Conservation (phyloP, 2,329 filamentous ascomycete species). For the Sclerotinia sclerotiorum region DNA sequence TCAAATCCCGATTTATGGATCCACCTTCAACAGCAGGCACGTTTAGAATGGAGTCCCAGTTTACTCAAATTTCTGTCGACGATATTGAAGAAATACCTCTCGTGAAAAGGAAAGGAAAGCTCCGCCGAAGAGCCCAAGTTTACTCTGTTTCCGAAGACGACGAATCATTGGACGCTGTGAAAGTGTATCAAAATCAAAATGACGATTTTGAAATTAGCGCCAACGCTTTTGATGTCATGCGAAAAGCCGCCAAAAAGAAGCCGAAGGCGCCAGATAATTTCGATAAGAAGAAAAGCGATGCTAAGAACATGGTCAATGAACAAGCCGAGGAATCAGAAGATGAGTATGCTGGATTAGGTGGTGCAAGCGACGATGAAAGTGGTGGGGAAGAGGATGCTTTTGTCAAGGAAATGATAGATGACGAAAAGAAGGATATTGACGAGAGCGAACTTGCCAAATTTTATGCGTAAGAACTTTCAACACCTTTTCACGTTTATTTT, state of each 20-base stretch:
- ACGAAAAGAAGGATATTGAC: constrained; percentile 75
- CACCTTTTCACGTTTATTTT: not conserved
- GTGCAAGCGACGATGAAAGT: constrained; percentile 82
- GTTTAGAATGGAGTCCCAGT: constrained; percentile 49
- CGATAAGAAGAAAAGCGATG: constrained; percentile 83
- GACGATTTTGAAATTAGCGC: constrained; percentile 43
- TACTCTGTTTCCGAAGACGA: constrained; percentile 46
- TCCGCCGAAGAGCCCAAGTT: constrained; percentile 48
- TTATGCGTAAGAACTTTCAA: constrained; percentile 69
- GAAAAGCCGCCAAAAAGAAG: constrained; percentile 61
- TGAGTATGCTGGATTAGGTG: constrained; percentile 92
- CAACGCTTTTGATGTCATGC: constrained; percentile 56
- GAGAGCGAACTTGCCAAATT: constrained; percentile 81
- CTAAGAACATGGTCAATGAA: constrained; percentile 84
- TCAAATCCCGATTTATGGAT: constrained; percentile 65
- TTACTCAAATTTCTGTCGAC: constrained; percentile 35
- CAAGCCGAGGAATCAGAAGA: constrained; percentile 97
- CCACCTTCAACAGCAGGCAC: constrained; percentile 70
- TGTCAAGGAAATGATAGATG: constrained; percentile 86
- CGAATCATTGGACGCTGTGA: constrained; percentile 29
- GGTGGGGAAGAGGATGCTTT: constrained; percentile 72
- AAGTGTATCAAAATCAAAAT: constrained; percentile 31
- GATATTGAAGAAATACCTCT: constrained; percentile 63
- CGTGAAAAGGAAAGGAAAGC: constrained; percentile 58
- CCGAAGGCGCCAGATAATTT: constrained; percentile 54